Evolutionary conservation across 257 asterid genomes (phyloP).

Genomic region (Solanum sparsipilum): DNA sequence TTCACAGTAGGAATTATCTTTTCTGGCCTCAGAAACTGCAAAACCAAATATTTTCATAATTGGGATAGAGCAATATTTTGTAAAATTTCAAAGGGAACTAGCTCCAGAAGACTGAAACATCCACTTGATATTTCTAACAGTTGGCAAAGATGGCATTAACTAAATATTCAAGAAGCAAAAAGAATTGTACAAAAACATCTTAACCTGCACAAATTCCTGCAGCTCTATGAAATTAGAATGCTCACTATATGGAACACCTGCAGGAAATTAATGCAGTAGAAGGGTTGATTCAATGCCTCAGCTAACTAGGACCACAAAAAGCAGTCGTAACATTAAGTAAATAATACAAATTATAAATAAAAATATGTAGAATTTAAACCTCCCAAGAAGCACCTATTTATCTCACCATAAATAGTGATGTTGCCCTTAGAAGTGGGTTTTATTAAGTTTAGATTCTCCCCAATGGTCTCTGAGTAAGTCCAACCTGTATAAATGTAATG

Average conservation of each 20-base stretch:
- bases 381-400: background rate
- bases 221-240: conserved; percentile 22
- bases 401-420: conserved; percentile 20
- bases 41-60: background rate
- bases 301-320: background rate
- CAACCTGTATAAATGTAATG: conserved; percentile 2
- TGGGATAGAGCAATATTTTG: background rate
- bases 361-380: background rate
- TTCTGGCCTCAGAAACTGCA: conserved; percentile 18
- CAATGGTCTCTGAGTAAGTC: conserved; percentile 17
- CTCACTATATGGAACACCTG: conserved; percentile 24
- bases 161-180: background rate
- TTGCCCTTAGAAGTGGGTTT: conserved; percentile 14
- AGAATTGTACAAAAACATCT: background rate
- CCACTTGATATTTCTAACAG: background rate
- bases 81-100: background rate
- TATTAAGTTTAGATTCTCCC: conserved; percentile 6
- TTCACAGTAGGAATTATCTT: conserved; percentile 23
- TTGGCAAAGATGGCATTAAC: background rate
- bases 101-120: background rate
- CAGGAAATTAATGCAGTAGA: background rate
- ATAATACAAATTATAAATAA: background rate
- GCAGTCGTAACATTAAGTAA: background rate
- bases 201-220: conserved; percentile 21
- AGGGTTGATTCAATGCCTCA: background rate